These are phyloP conservation scores for Amaranthus hypochondriacus DNA, from an alignment of 148 eudicot species.

Conservation along the genomic window DNA sequence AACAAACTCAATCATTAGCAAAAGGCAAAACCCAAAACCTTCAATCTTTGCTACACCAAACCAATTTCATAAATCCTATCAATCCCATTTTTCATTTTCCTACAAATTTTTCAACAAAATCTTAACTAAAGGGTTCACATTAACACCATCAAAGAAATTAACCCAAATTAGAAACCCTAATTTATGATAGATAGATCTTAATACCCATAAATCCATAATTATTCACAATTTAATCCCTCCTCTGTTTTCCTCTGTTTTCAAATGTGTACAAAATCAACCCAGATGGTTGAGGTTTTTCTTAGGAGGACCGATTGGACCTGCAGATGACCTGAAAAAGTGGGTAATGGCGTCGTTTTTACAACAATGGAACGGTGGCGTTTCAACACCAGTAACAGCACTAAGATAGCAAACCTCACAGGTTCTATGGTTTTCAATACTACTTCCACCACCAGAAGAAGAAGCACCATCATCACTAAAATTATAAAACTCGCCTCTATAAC, in stretches of 20 bases:
- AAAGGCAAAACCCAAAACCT: neutral
- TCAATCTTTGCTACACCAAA: constrained; percentile 7
- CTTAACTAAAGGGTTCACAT: neutral
- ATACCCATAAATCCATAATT: too few relatives aligned
- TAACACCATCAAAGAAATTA: neutral
- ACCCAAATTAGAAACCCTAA: neutral
- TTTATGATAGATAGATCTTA: neutral
- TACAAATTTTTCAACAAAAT: neutral
- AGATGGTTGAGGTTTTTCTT: constrained; percentile 2
- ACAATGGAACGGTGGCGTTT: constrained; percentile 42
- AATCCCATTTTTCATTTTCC: neutral
- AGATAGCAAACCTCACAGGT: constrained; percentile 38
- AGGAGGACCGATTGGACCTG: constrained; percentile 52
- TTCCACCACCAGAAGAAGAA: constrained; percentile 12
- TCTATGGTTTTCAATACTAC: neutral
- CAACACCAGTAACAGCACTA: constrained; percentile 11
- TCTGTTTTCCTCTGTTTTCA: neutral
- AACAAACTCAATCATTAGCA: neutral
- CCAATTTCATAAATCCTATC: neutral
- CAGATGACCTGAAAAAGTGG: constrained; percentile 27
- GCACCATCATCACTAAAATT: neutral
- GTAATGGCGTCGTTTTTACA: constrained; percentile 41
- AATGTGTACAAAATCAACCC: neutral
- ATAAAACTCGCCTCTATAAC: constrained; percentile 3
- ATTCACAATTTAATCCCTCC: neutral